These are phyloP conservation scores for Uromyces viciae-fabae DNA, from an alignment of 1,284 basidiomycete species.

Conservation along the genomic window DNA sequence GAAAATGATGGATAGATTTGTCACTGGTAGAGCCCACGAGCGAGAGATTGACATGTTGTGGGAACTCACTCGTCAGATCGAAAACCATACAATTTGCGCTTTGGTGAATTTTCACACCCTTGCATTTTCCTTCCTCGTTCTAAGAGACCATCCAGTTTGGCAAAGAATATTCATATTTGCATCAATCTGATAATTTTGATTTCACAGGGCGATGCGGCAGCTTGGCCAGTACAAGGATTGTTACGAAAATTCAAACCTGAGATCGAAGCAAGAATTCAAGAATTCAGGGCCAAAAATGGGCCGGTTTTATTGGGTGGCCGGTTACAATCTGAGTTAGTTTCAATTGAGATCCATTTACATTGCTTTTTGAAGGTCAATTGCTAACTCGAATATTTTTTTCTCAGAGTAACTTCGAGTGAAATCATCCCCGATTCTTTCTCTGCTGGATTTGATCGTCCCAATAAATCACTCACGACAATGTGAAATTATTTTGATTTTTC, in stretches of 20 bases:
- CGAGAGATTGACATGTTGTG: conserved; percentile 97
- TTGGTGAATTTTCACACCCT: conserved; percentile 55
- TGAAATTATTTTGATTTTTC: no score
- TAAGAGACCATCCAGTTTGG: no score
- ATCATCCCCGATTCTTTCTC: conserved; percentile 44
- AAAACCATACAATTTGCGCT: conserved; percentile 81
- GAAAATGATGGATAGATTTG: conserved; percentile 95
- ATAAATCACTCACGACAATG: conserved; percentile 12
- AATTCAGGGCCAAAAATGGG: conserved; percentile 74
- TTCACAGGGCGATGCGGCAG: conserved; percentile 76
- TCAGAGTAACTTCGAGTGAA: conserved; percentile 35
- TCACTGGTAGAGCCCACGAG: conserved; percentile 79
- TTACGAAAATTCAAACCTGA: conserved; percentile 95
- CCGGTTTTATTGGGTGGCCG: conserved; percentile 83
- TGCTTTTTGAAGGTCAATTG: background rate
- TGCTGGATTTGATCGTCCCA: conserved; percentile 27
- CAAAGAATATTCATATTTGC: no score
- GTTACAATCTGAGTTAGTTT: conserved; percentile 63
- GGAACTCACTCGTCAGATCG: conserved; percentile 84
- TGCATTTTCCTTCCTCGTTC: background rate
- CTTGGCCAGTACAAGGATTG: conserved; percentile 93
- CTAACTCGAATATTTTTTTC: background rate
- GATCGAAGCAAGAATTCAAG: conserved; percentile 78
- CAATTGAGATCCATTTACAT: background rate
- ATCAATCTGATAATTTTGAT: background rate